Conservation (phyloP, 139 green algal genomes). For the Tetradesmus obliquus region DNA sequence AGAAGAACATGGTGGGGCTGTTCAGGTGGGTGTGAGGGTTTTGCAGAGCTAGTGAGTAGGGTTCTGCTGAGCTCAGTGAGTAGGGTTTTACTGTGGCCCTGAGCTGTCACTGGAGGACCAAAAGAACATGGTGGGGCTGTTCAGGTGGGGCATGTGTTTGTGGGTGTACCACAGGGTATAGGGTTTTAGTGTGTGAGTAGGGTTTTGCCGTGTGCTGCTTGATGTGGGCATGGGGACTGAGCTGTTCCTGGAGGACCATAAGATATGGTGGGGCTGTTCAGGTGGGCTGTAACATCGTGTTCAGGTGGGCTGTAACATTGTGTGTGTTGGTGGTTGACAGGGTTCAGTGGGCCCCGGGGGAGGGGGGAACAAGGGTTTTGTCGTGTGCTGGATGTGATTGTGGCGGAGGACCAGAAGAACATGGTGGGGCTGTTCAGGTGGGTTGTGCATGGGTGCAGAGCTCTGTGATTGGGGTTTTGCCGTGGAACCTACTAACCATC, state of each 20-base stretch:
- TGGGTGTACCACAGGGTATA: background rate
- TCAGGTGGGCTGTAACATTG: background rate
- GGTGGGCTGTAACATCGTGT: background rate
- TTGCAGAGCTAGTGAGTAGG: background rate
- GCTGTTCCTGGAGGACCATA: conserved; percentile 74
- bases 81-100: too few relatives aligned
- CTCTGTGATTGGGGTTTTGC: too few relatives aligned
- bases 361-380: too few relatives aligned
- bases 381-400: conserved; percentile 62
- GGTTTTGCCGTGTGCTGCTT: conserved; percentile 73
- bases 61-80: too few relatives aligned
- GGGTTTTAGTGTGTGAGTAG: too few relatives aligned
- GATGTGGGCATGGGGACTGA: conserved; percentile 92
- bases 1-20: conserved; percentile 75
- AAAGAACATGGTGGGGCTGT: conserved; percentile 73
- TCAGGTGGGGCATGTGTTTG: conserved; percentile 2
- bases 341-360: too few relatives aligned
- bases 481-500: background rate
- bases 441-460: background rate
- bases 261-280: conserved; percentile 72
- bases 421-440: conserved; percentile 69
- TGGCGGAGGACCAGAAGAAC: conserved; percentile 67
- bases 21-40: conserved; percentile 16
- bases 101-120: conserved; percentile 78
- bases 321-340: too few relatives aligned